These are phyloP conservation scores for Mortierella sp. DNA, from an alignment of 371 early-diverging fungal genomes.

Conservation along the genomic window DNA sequence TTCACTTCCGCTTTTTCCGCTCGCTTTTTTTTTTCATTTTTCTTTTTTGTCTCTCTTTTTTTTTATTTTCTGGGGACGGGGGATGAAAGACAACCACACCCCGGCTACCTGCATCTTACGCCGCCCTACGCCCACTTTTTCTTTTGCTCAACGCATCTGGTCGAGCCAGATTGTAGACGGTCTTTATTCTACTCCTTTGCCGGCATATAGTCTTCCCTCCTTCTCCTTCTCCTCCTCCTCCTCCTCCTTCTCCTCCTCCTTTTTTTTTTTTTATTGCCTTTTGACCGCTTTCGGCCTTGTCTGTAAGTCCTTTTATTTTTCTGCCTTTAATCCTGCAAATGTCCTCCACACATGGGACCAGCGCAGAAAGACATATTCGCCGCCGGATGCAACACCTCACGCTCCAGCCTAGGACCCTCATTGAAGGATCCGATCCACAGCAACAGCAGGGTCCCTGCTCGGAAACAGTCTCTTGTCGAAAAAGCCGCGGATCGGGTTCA, in stretches of 20 bases:
- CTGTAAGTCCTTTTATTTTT: not conserved
- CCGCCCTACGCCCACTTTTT: conserved; percentile 20
- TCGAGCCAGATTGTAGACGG: conserved; percentile 24
- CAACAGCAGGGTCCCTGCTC: no score
- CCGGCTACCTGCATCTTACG: conserved; percentile 5
- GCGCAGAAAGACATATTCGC: conserved; percentile 12
- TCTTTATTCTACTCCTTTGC: conserved; percentile 30
- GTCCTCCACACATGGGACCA: conserved; percentile 7
- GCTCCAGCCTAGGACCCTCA: conserved; percentile 13
- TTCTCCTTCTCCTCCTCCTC: not conserved
- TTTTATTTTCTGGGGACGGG: not conserved
- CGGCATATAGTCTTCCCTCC: conserved; percentile 10
- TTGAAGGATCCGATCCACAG: not conserved
- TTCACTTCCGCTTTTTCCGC: no score
- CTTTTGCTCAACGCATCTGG: conserved; percentile 30
- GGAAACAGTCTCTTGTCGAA: no score
- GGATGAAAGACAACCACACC: conserved; percentile 12
- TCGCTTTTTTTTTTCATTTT: not conserved
- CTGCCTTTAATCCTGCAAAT: not conserved
- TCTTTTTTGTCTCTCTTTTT: not conserved
- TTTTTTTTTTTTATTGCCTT: not conserved
- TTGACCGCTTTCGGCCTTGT: no score
- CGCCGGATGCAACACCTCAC: conserved; percentile 12
- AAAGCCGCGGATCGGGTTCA: no score
- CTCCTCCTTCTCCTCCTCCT: not conserved